Conservation (phyloP, 176 grass and related monocot species). For the Avena sativa region DNA sequence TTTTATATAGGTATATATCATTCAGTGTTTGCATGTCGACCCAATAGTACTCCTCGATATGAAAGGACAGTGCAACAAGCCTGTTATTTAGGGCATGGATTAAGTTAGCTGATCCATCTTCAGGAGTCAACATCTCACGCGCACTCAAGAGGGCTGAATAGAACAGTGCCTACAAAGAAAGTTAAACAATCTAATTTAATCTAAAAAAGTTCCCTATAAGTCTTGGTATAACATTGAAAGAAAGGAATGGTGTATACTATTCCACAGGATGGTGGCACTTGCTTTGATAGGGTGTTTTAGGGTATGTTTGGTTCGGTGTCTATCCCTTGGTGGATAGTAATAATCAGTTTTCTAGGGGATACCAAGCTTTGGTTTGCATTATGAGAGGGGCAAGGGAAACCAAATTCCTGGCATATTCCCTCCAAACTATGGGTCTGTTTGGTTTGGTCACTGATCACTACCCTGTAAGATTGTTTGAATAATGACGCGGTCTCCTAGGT, state of each 20-base stretch:
- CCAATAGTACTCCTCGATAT: constrained; percentile 90
- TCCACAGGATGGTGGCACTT: too few relatives aligned
- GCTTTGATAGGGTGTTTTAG: neutral
- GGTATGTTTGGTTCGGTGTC: neutral
- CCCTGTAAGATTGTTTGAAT: too few relatives aligned
- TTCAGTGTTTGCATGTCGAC: constrained; percentile 80
- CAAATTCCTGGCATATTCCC: neutral
- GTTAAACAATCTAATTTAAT: neutral
- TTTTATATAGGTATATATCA: constrained; percentile 90
- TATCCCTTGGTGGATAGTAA: neutral
- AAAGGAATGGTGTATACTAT: neutral
- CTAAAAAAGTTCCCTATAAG: neutral
- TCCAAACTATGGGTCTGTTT: too few relatives aligned
- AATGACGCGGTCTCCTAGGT: neutral
- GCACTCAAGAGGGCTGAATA: constrained; percentile 67
- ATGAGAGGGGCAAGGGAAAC: neutral
- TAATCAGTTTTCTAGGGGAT: neutral
- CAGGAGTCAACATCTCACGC: too few relatives aligned
- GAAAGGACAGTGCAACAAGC: constrained; percentile 84
- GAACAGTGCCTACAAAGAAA: constrained; percentile 70
- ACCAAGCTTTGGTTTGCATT: neutral
- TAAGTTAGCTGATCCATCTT: constrained; percentile 56
- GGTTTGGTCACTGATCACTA: too few relatives aligned
- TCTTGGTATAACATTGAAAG: neutral
- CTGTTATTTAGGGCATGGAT: constrained; percentile 84